Conservation (phyloP, 768 basidiomycete species). For the Suillus plorans region DNA sequence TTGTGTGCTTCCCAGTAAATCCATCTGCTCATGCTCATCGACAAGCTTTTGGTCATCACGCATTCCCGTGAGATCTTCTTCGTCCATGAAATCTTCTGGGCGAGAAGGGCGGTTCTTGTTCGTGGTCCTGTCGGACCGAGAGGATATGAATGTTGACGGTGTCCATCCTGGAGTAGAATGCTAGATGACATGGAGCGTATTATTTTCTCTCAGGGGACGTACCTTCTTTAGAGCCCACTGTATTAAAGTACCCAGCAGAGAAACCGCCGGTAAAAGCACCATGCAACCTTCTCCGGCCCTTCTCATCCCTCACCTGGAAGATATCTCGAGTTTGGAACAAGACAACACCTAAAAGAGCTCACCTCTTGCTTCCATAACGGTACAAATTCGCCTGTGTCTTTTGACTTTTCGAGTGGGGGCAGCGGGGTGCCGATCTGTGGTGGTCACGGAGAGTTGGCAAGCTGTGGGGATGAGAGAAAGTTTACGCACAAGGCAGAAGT, state of each 20-base stretch:
- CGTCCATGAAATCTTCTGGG: slow-evolving; percentile 98
- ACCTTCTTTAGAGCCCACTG: slow-evolving; percentile 96
- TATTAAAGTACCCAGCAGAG: slow-evolving; percentile 96
- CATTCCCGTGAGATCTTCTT: slow-evolving; percentile 88
- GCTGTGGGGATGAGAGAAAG: not conserved
- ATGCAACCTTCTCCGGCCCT: slow-evolving; percentile 89
- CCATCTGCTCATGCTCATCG: slow-evolving; percentile 79
- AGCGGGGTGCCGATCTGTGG: slow-evolving; percentile 88
- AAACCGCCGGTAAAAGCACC: slow-evolving; percentile 99
- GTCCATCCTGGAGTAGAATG: slow-evolving; percentile 75
- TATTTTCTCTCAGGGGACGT: slow-evolving; percentile 13
- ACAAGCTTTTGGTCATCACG: slow-evolving; percentile 72
- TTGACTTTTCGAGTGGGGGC: slow-evolving; percentile 91
- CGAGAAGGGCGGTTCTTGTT: slow-evolving; percentile 44
- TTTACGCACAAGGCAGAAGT: slow-evolving; percentile 72
- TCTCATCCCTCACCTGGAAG: slow-evolving; percentile 83
- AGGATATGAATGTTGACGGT: slow-evolving; percentile 91
- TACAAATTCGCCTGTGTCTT: slow-evolving; percentile 91
- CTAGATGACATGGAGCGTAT: not conserved
- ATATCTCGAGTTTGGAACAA: slow-evolving; percentile 15
- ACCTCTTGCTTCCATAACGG: slow-evolving; percentile 99
- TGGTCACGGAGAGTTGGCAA: slow-evolving; percentile 12
- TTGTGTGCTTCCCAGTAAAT: slow-evolving; percentile 58
- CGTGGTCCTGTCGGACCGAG: slow-evolving; percentile 72
- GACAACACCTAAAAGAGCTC: slow-evolving; percentile 26